Evolutionary conservation across 2,329 filamentous ascomycete species (phyloP).

Genomic region (Escovopsis sp.): DNA sequence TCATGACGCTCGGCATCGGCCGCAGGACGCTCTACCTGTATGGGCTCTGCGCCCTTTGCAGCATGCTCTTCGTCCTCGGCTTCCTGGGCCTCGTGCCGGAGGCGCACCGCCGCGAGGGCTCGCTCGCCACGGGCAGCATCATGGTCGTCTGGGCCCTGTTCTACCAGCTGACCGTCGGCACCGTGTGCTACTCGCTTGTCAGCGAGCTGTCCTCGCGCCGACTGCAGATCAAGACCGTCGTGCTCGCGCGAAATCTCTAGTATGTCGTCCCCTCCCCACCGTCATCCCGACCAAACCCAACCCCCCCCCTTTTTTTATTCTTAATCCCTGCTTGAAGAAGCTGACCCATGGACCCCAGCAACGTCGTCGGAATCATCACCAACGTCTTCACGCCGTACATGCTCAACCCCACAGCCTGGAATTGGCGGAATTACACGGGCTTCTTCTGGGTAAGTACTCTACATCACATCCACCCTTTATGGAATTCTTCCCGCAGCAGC

Average conservation of each 20-base stretch:
- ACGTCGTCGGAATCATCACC: slow-evolving; percentile 68
- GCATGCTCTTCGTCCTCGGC: slow-evolving; percentile 70
- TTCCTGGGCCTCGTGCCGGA: slow-evolving; percentile 64
- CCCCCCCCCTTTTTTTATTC: no score
- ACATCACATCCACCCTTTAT: no score
- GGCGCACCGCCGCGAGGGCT: slow-evolving; percentile 41
- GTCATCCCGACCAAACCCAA: no score
- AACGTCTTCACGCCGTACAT: slow-evolving; percentile 81
- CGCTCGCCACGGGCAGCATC: slow-evolving; percentile 68
- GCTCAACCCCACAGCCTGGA: slow-evolving; percentile 75
- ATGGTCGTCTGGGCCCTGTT: slow-evolving; percentile 72
- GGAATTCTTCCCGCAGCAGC: no score
- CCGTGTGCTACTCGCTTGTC: slow-evolving; percentile 80
- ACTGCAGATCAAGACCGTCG: slow-evolving; percentile 82
- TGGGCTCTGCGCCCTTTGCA: slow-evolving; percentile 57
- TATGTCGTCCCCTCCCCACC: slow-evolving; percentile 18
- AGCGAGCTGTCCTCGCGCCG: slow-evolving; percentile 70
- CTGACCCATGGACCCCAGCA: slow-evolving; percentile 27
- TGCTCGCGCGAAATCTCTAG: slow-evolving; percentile 67
- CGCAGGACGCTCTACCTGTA: slow-evolving; percentile 63
- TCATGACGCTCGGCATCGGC: slow-evolving; percentile 63
- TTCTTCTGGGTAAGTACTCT: slow-evolving; percentile 55
- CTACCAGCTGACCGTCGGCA: slow-evolving; percentile 79
- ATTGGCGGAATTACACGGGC: slow-evolving; percentile 76
- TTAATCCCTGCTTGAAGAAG: not conserved